Evolutionary conservation across 805 yeast genomes (phyloP), one percentile per base, ranked within the genome.

Genomic region (Yarrowia sp.): DNA sequence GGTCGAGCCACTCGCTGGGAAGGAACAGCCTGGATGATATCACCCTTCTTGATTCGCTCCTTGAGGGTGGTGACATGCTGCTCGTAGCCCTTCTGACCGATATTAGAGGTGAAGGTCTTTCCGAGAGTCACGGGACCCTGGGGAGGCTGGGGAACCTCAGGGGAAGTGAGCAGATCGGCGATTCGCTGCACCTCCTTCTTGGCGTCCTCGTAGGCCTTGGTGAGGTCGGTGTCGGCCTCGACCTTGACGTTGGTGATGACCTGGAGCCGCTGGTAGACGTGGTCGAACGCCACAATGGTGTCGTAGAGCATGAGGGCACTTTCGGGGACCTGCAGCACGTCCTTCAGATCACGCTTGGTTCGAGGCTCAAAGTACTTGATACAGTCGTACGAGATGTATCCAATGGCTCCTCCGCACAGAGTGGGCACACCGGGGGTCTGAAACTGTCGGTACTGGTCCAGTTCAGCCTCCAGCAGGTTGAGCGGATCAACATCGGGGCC

Each of bases 1-100:
- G 97, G 97, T 79, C 98, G 88, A 5, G 97, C 91, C 36, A 95
- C 92, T 76, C 99, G 85, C 82, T 95, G 99, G 1, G 98, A 93
- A 7, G 99, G 99, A 32, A 95, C 99, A 0, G 97, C 97, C 79
- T 95, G 99, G 80, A 95, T 90, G 69, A 95, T 91, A 76, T 95
- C 98, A 70, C 99, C 99, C 73, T 87, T 86, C 74, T 88, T 79
- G 74, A 95, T 95, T 75, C 94, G 97, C 50, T 85, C 79, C 76
- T 92, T 92, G 75, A 95, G 84, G 14, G 79, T 83, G 12, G 81
- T 77, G 48, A 95, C 99, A 78, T 91, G 97, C 40, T 74, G 74
- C 79, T 95, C 97, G 77, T 95, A 95, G 63, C 99, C 99, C 69
- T 87, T 90, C 80, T 92, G 90, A 58, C 98, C 99, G 72, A 94